These are phyloP conservation scores for Penicillium bialowiezense DNA, from an alignment of 495 filamentous ascomycete species.

Conservation along the genomic window DNA sequence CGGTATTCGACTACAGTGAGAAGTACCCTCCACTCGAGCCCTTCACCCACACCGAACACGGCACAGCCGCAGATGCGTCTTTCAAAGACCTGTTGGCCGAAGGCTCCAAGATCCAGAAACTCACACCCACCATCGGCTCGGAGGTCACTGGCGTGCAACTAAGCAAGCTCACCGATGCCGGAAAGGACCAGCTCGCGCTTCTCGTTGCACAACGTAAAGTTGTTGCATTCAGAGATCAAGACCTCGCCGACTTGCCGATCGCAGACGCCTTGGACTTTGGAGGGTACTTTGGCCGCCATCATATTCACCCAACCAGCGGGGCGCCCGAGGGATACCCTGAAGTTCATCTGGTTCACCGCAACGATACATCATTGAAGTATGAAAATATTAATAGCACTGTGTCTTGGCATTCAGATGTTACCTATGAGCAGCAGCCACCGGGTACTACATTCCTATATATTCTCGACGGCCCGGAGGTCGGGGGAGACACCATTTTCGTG, in stretches of 20 bases:
- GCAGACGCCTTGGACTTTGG: constrained; percentile 66
- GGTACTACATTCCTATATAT: constrained; percentile 81
- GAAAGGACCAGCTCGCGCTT: constrained; percentile 78
- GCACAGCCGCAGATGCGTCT: constrained; percentile 64
- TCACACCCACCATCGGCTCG: constrained; percentile 73
- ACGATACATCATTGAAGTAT: constrained; percentile 57
- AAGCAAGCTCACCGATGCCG: constrained; percentile 59
- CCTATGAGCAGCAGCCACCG: constrained; percentile 80
- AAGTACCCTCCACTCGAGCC: constrained; percentile 62
- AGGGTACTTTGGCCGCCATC: constrained; percentile 75
- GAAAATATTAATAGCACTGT: constrained; percentile 64
- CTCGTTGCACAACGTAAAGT: constrained; percentile 78
- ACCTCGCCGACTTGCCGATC: constrained; percentile 74
- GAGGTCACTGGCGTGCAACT: constrained; percentile 77
- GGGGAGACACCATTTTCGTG: constrained; percentile 77
- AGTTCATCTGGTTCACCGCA: constrained; percentile 75
- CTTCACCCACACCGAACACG: constrained; percentile 71
- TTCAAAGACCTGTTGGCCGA: constrained; percentile 64
- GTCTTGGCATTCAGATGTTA: constrained; percentile 80
- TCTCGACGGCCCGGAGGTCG: constrained; percentile 70
- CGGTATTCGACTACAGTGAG: constrained; percentile 21
- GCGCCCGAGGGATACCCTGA: constrained; percentile 69
- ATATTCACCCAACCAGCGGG: constrained; percentile 79
- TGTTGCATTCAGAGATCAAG: constrained; percentile 76
- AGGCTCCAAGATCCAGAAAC: constrained; percentile 41